A percentile compares a stretch with the other conserved stretches of the same genome.
phyloP scores from a whole-genome alignment of 257 asterid species.

The Primulina eburnea region DNA sequence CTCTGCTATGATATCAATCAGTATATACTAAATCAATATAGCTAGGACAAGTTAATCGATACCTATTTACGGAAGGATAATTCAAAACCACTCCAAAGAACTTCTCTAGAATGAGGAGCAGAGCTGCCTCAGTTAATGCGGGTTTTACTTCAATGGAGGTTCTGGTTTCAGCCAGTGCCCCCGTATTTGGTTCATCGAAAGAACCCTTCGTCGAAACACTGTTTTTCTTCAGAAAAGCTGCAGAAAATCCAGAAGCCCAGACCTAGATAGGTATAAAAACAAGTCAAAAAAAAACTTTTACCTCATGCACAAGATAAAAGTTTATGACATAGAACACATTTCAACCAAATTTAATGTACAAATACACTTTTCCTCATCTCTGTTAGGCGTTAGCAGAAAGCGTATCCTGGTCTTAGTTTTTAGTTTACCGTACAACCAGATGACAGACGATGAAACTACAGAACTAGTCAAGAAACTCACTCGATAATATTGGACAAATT shows the following conservation, averaged over 20 bases:
- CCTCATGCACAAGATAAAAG: slow-evolving; percentile 6
- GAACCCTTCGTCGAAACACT: slow-evolving; percentile 73
- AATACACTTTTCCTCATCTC: not conserved
- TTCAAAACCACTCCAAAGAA: slow-evolving; percentile 71
- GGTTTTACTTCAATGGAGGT: slow-evolving; percentile 63
- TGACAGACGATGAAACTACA: not conserved
- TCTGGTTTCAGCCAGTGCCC: slow-evolving; percentile 37
- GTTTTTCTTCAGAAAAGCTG: slow-evolving; percentile 81
- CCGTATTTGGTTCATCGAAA: slow-evolving; percentile 28
- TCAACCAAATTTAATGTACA: not conserved
- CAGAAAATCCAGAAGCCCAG: slow-evolving; percentile 92
- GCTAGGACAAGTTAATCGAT: slow-evolving; percentile 7
- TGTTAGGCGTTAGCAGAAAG: not conserved
- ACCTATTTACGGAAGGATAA: slow-evolving; percentile 79
- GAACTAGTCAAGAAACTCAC: not conserved
- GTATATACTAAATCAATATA: not conserved
- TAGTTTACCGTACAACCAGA: no score
- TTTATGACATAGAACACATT: not conserved
- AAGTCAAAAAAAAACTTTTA: slow-evolving; percentile 11
- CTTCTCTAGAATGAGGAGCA: slow-evolving; percentile 62
- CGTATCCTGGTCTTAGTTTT: not conserved
- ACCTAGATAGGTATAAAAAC: slow-evolving; percentile 44
- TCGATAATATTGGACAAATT: not conserved
- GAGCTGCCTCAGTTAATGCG: slow-evolving; percentile 62
- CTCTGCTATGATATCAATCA: no score